These are phyloP conservation scores for Pythium phragmiticola DNA, from an alignment of 352 stramenopile species.

Conservation along the genomic window DNA sequence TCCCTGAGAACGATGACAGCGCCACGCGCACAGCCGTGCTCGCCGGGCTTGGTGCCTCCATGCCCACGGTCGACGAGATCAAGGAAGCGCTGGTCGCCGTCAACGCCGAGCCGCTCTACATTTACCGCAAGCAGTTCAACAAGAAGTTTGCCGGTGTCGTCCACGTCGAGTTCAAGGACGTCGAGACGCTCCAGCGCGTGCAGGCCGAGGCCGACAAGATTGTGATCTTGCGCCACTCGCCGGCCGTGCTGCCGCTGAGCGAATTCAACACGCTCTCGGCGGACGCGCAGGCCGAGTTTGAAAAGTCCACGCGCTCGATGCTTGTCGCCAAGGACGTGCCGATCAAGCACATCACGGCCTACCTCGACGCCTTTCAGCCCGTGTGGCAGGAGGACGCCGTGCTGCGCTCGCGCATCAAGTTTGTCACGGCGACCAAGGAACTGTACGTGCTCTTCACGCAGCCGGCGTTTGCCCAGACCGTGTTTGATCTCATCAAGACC, in stretches of 20 bases:
- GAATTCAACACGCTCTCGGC: conserved; percentile 62
- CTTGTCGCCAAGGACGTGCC: conserved; percentile 83
- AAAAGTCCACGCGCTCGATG: conserved; percentile 81
- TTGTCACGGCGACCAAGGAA: conserved; percentile 58
- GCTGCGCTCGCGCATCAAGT: conserved; percentile 70
- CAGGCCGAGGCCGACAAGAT: conserved; percentile 50
- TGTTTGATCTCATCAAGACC: conserved; percentile 43
- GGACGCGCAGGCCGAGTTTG: conserved; percentile 80
- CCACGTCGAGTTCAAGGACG: conserved; percentile 73
- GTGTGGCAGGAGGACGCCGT: conserved; percentile 69
- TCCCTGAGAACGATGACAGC: conserved; percentile 64
- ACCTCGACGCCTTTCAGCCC: conserved; percentile 65
- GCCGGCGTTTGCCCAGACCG: conserved; percentile 59
- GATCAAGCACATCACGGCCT: conserved; percentile 63
- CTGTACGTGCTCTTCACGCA: conserved; percentile 84
- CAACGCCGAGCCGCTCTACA: conserved; percentile 64
- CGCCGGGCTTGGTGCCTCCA: conserved; percentile 51
- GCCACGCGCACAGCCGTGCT: conserved; percentile 69
- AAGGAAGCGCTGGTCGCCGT: conserved; percentile 59
- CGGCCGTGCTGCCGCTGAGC: conserved; percentile 47
- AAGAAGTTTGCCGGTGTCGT: conserved; percentile 74
- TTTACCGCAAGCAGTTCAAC: conserved; percentile 68
- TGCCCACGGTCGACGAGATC: conserved; percentile 81
- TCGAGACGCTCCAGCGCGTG: conserved; percentile 51
- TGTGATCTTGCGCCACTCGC: conserved; percentile 56